Conservation (phyloP, 2,329 filamentous ascomycete species). For the Rhinocladiella similis region DNA sequence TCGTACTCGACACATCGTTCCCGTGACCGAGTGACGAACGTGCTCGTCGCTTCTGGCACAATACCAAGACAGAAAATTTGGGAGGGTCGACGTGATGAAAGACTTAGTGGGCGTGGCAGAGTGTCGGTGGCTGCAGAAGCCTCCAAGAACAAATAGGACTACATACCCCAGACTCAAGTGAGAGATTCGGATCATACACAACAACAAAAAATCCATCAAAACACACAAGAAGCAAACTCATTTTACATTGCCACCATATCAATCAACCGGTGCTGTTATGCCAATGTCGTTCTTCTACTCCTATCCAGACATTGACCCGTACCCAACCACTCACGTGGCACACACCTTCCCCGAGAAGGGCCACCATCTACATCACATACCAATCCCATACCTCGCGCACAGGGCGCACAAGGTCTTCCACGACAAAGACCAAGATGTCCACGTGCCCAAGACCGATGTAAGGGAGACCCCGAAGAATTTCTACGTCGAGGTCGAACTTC, state of each 20-base stretch:
- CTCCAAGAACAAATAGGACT: constrained; percentile 6
- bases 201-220: background rate
- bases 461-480: constrained; percentile 25
- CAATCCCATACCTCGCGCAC: constrained; percentile 21
- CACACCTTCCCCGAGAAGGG: constrained; percentile 25
- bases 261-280: background rate
- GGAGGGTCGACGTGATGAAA: background rate
- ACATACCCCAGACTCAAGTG: background rate
- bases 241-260: background rate
- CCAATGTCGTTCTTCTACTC: constrained; percentile 19
- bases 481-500: constrained; percentile 29
- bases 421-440: constrained; percentile 22
- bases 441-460: constrained; percentile 22
- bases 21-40: constrained; percentile 5
- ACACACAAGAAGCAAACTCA: background rate
- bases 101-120: background rate
- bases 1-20: background rate
- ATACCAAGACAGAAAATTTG: background rate
- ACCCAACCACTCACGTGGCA: constrained; percentile 23
- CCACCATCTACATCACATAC: constrained; percentile 19
- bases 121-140: background rate
- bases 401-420: constrained; percentile 19
- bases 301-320: constrained; percentile 19
- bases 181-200: background rate
- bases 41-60: constrained; percentile 11